A percentile compares a stretch with the other conserved stretches of the same genome.
These are phyloP conservation scores for Amaranthus palmeri DNA, from an alignment of 148 eudicot genomes.

Conservation along the genomic window DNA sequence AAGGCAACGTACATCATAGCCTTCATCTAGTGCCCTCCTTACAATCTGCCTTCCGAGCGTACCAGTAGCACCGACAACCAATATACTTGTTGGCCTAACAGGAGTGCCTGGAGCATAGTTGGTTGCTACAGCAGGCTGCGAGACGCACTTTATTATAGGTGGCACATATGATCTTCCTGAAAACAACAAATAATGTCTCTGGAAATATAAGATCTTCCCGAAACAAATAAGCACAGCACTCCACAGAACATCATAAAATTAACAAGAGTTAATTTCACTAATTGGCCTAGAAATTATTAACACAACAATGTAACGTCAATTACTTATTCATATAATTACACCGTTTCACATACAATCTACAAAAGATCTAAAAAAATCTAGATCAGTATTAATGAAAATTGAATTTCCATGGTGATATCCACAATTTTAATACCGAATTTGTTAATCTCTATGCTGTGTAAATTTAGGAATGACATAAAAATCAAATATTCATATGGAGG, in stretches of 20 bases:
- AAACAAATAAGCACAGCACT: neutral
- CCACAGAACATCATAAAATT: neutral
- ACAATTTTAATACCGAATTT: no score
- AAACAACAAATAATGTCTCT: neutral
- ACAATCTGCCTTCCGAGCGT: conserved; percentile 96
- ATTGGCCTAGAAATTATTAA: neutral
- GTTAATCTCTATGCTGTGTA: no score
- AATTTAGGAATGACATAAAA: no score
- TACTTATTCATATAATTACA: no score
- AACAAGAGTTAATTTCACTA: neutral
- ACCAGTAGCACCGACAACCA: conserved; percentile 95
- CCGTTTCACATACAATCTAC: no score
- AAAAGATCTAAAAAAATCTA: no score
- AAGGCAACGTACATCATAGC: conserved; percentile 94
- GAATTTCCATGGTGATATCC: no score
- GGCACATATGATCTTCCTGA: conserved; percentile 41
- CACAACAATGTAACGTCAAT: no score
- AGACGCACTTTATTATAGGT: conserved; percentile 42
- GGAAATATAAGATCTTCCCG: neutral
- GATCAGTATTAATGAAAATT: no score
- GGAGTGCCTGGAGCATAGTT: conserved; percentile 96
- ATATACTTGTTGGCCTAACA: conserved; percentile 82
- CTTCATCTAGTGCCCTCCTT: conserved; percentile 94
- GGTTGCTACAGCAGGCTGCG: conserved; percentile 52
- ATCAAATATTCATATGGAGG: no score